A percentile compares a stretch with the other conserved stretches of the same genome.
Conservation (phyloP, 768 basidiomycete genomes). For the Hypsizygus marmoreus region DNA sequence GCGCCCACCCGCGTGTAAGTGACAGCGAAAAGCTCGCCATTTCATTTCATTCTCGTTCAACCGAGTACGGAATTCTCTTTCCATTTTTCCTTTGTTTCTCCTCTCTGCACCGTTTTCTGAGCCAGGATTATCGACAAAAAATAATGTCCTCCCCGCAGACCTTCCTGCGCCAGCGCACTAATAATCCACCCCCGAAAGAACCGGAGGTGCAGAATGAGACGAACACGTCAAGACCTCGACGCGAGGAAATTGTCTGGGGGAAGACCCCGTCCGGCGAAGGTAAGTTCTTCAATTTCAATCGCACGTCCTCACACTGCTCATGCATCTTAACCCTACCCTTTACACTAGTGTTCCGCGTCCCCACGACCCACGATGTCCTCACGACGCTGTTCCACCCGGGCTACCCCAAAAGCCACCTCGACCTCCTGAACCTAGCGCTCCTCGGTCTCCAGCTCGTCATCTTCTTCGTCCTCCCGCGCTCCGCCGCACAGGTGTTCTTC, state of each 20-base stretch:
- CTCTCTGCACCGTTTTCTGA: slow-evolving; percentile 3
- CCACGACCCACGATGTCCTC: slow-evolving; percentile 88
- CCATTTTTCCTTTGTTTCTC: not conserved
- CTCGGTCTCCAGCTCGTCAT: slow-evolving; percentile 78
- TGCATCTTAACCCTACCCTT: not conserved
- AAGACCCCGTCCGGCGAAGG: slow-evolving; percentile 84
- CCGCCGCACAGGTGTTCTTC: slow-evolving; percentile 67
- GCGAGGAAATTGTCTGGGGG: slow-evolving; percentile 80
- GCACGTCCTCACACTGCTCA: slow-evolving; percentile 4
- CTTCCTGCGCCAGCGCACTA: slow-evolving; percentile 36
- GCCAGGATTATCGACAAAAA: too few species aligned
- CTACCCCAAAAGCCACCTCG: slow-evolving; percentile 86
- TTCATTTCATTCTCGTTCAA: slow-evolving; percentile 5
- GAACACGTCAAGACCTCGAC: slow-evolving; percentile 15
- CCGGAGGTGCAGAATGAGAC: slow-evolving; percentile 13
- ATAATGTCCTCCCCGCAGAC: slow-evolving; percentile 24
- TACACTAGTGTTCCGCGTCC: slow-evolving; percentile 82
- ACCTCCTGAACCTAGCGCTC: slow-evolving; percentile 80
- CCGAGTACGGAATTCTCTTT: slow-evolving; percentile 5
- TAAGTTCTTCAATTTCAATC: slow-evolving; percentile 35
- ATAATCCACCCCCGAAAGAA: slow-evolving; percentile 5
- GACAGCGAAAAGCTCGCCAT: slow-evolving; percentile 1
- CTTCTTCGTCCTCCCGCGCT: slow-evolving; percentile 65
- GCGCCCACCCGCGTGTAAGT: slow-evolving; percentile 17
- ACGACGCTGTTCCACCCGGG: slow-evolving; percentile 83